A percentile compares a stretch with the other conserved stretches of the same genome.
These are phyloP conservation scores for Trypanosoma boissoni DNA, from an alignment of 208 protist genomes.

Conservation along the genomic window DNA sequence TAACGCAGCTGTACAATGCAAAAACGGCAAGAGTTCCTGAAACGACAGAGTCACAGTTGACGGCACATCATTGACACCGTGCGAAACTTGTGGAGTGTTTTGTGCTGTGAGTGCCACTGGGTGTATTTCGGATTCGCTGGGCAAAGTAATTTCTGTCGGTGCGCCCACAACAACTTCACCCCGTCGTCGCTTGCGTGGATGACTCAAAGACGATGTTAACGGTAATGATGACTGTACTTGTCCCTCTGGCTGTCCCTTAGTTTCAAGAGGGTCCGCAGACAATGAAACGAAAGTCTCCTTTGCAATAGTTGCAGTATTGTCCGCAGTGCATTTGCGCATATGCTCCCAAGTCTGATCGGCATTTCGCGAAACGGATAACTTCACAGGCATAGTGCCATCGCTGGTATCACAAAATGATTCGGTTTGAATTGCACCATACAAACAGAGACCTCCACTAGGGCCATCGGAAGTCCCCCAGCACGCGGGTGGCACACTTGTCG, in stretches of 20 bases:
- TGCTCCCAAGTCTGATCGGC: too few relatives aligned
- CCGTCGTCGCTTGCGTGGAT: constrained; percentile 6
- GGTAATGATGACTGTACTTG: not conserved
- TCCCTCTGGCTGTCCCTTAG: too few relatives aligned
- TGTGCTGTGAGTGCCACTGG: too few relatives aligned
- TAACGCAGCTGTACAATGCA: constrained; percentile 15
- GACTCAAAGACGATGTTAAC: too few relatives aligned
- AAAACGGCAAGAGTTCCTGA: constrained; percentile 11
- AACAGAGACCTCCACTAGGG: constrained; percentile 11
- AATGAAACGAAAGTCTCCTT: too few relatives aligned
- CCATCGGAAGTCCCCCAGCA: constrained; percentile 17
- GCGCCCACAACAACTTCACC: constrained; percentile 16
- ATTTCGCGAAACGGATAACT: too few relatives aligned
- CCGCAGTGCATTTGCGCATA: too few relatives aligned
- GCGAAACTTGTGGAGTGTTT: too few relatives aligned
- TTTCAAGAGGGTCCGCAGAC: too few relatives aligned
- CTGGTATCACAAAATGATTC: not conserved
- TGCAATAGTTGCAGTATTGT: too few relatives aligned
- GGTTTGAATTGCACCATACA: constrained; percentile 9
- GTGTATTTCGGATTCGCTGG: too few relatives aligned
- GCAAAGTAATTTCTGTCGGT: not conserved
- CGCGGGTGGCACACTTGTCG: constrained; percentile 17
- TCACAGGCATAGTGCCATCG: not conserved
- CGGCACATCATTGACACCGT: not conserved
- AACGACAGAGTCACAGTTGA: constrained; percentile 4